A percentile compares a stretch with the other conserved stretches of the same genome.
Evolutionary conservation across 148 eudicot genomes (phyloP).

Genomic region (Mesembryanthemum crystallinum): DNA sequence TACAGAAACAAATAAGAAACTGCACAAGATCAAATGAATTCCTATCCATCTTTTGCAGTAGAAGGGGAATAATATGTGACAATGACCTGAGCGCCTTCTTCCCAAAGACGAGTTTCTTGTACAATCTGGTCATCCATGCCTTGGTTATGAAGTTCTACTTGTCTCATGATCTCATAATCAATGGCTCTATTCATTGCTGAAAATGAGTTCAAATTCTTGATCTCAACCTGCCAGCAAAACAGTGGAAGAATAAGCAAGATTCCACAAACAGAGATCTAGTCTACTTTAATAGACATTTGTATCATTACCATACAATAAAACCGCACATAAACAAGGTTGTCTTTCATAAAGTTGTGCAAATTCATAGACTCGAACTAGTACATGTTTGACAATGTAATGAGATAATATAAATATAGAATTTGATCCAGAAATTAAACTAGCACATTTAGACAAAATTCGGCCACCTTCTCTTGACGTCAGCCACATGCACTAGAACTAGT

Average conservation of each 20-base stretch:
- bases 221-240: constrained; percentile 65
- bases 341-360: too few species aligned
- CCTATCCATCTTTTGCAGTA: constrained; percentile 10
- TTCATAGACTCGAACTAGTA: not conserved
- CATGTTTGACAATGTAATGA: not conserved
- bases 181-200: constrained; percentile 85
- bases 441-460: too few species aligned
- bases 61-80: constrained; percentile 14
- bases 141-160: constrained; percentile 66
- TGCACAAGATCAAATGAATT: not conserved
- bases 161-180: constrained; percentile 87
- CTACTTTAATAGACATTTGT: not conserved
- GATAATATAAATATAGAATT: not conserved
- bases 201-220: constrained; percentile 87
- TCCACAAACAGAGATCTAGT: constrained; percentile 3
- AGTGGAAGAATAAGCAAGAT: not conserved
- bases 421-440: not conserved
- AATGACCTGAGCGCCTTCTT: constrained; percentile 90
- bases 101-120: constrained; percentile 98
- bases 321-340: not conserved
- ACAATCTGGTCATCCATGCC: constrained; percentile 73
- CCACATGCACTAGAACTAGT: too few species aligned
- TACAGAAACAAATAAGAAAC: constrained; percentile 29
- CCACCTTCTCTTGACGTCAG: too few species aligned
- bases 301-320: not conserved